Evolutionary conservation across 2,329 filamentous ascomycete genomes (phyloP).

Genomic region (Arthrobotrys conoides): DNA sequence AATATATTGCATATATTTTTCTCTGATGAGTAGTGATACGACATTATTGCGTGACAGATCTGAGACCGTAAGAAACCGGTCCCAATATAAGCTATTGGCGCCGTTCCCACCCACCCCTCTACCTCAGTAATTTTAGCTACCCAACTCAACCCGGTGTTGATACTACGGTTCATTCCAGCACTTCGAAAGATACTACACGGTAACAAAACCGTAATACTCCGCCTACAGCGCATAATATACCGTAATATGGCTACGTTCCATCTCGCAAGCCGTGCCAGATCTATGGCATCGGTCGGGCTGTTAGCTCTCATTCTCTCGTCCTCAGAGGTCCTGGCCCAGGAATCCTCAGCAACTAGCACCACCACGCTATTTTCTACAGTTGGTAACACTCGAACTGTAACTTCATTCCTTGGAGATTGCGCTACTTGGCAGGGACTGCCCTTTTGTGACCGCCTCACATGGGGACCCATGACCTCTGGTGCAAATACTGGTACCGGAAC

Average conservation of each 20-base stretch:
- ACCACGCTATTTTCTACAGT: slow-evolving; percentile 18
- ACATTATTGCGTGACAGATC: too few species aligned
- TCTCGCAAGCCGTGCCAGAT: not conserved
- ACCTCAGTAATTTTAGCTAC: too few species aligned
- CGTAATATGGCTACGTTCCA: not conserved
- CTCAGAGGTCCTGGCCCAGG: not conserved
- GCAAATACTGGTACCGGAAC: not conserved
- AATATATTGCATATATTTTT: too few species aligned
- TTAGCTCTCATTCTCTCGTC: not conserved
- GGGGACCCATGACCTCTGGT: not conserved
- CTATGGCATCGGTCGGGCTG: slow-evolving; percentile 5
- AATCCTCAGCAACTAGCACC: not conserved
- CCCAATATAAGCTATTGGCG: too few species aligned
- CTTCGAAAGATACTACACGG: not conserved
- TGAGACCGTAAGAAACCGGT: too few species aligned
- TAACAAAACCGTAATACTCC: not conserved
- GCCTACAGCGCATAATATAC: not conserved
- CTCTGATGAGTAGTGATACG: too few species aligned
- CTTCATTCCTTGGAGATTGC: slow-evolving; percentile 19
- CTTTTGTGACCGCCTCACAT: not conserved
- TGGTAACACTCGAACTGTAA: slow-evolving; percentile 5
- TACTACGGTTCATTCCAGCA: too few species aligned
- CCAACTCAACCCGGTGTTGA: too few species aligned
- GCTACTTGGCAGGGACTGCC: slow-evolving; percentile 19
- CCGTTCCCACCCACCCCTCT: too few species aligned